Conservation (phyloP, 177 flowering plant genomes). For the Tripterygium wilfordii region DNA sequence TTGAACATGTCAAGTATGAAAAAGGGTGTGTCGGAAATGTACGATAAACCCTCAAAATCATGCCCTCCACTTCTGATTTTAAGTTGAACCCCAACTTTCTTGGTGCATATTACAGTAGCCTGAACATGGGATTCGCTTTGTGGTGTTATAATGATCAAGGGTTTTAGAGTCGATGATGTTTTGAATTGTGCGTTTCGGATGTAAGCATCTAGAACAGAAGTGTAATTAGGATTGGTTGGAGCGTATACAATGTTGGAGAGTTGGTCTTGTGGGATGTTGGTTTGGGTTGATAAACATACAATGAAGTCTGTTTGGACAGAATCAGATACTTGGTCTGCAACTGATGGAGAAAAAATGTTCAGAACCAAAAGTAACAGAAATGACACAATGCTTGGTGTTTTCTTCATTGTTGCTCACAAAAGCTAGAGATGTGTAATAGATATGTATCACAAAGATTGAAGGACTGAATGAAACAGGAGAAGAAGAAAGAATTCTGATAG, state of each 20-base stretch:
- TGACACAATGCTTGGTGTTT: too few relatives aligned
- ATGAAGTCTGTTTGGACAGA: not conserved
- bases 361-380: too few relatives aligned
- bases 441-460: not conserved
- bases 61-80: constrained; percentile 35
- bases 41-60: constrained; percentile 28
- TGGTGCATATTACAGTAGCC: constrained; percentile 21
- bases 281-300: not conserved
- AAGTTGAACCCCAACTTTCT: constrained; percentile 3
- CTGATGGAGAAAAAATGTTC: too few relatives aligned
- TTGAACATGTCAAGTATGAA: constrained; percentile 21
- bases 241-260: constrained; percentile 1
- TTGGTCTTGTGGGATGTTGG: not conserved
- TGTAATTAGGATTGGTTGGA: constrained; percentile 1
- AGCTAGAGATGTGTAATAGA: too few relatives aligned
- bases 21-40: constrained; percentile 13
- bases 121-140: constrained; percentile 10
- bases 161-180: constrained; percentile 11
- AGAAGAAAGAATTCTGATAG: too few relatives aligned
- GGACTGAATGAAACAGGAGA: not conserved
- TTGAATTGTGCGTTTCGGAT: constrained; percentile 33
- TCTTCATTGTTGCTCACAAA: too few relatives aligned
- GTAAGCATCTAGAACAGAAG: constrained; percentile 2
- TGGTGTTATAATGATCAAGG: constrained; percentile 17
- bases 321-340: too few relatives aligned